Evolutionary conservation across 306 rosid species (phyloP).

Genomic region (Acacia crassicarpa): DNA sequence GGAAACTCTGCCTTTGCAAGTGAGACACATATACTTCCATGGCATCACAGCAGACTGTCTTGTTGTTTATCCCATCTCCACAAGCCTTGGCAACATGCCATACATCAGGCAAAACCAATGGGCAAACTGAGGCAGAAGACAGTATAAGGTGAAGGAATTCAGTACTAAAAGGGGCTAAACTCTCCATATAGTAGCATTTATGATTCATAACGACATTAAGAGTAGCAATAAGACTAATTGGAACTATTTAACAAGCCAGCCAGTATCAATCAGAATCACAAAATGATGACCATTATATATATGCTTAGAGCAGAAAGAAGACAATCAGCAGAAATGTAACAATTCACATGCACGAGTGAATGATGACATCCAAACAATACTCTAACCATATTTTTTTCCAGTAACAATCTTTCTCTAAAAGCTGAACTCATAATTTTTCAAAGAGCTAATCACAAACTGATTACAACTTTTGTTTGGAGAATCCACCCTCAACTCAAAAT

Average conservation of each 20-base stretch:
- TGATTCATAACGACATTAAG: background rate
- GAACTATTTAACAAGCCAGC: background rate
- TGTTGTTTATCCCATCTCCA: constrained; percentile 64
- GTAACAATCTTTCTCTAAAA: background rate
- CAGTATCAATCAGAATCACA: background rate
- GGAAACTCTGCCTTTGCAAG: constrained; percentile 93
- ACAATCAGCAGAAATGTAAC: background rate
- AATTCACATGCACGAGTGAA: background rate
- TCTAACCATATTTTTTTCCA: background rate
- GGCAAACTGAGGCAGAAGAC: constrained; percentile 63
- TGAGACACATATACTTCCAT: constrained; percentile 88
- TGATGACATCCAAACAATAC: background rate
- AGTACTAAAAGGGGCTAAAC: constrained; percentile 8
- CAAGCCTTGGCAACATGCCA: constrained; percentile 66
- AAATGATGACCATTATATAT: constrained; percentile 3
- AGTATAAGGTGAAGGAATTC: constrained; percentile 17
- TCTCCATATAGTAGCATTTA: constrained; percentile 10
- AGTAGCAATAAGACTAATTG: background rate
- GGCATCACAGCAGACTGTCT: constrained; percentile 71
- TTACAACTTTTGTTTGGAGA: constrained; percentile 1
- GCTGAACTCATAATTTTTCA: background rate
- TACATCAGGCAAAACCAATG: constrained; percentile 74
- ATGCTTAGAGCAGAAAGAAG: background rate
- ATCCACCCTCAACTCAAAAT: constrained; percentile 15
- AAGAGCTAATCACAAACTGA: background rate